Evolutionary conservation across 352 stramenopile genomes (phyloP).

Genomic region (Globisporangium megalacanthum): DNA sequence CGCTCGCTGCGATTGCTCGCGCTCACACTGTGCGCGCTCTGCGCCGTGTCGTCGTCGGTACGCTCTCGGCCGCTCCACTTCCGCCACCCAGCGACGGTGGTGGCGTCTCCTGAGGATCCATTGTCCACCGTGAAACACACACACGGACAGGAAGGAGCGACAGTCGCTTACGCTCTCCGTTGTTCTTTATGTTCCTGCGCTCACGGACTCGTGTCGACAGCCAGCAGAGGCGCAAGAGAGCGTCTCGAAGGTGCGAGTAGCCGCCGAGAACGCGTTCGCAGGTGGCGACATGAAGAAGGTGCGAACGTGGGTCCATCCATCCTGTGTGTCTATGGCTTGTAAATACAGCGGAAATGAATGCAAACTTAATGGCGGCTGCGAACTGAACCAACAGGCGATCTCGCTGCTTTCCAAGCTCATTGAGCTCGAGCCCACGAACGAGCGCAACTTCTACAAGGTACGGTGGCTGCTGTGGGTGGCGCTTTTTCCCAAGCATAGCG

Average conservation of each 20-base stretch:
- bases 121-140: neutral
- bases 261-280: conserved; percentile 73
- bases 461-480: neutral
- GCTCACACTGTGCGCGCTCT: conserved; percentile 18
- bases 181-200: neutral
- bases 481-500: neutral
- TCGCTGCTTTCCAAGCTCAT: conserved; percentile 77
- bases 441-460: conserved; percentile 81
- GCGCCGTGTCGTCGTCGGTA: conserved; percentile 6
- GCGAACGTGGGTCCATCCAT: conserved; percentile 6
- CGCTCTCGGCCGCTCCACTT: neutral
- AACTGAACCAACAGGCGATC: conserved; percentile 35
- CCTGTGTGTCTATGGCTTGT: neutral
- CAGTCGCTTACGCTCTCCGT: neutral
- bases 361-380: too few relatives aligned
- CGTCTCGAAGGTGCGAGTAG: conserved; percentile 56
- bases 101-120: neutral
- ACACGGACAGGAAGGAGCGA: conserved; percentile 1
- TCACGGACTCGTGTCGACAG: neutral
- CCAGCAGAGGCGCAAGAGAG: conserved; percentile 28
- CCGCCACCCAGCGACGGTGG: neutral
- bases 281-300: conserved; percentile 74
- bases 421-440: conserved; percentile 68
- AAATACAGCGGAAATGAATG: too few relatives aligned
- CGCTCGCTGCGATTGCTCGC: conserved; percentile 22